Conservation (phyloP, 805 yeast species). For the Yarrowia sp. region DNA sequence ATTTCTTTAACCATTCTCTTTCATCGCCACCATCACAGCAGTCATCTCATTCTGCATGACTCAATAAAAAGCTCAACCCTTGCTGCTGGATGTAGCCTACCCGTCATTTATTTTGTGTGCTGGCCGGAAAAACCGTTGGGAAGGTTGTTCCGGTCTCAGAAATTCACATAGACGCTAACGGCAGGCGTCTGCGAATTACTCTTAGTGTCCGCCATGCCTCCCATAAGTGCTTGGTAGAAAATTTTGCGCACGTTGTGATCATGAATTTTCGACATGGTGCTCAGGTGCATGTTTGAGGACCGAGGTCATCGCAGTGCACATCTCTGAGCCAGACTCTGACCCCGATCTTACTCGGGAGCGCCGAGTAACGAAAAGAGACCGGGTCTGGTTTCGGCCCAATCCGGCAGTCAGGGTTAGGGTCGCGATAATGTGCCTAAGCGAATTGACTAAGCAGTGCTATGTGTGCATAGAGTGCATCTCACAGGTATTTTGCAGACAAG, state of each 20-base stretch:
- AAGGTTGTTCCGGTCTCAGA: constrained; percentile 38
- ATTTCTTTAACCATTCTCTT: not conserved
- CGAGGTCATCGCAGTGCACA: constrained; percentile 12
- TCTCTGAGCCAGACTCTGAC: constrained; percentile 10
- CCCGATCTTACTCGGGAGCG: not conserved
- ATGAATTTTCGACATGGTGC: too few species aligned
- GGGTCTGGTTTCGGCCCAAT: constrained; percentile 1
- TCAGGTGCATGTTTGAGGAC: not conserved
- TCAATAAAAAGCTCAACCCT: constrained; percentile 28
- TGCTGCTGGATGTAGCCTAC: constrained; percentile 14
- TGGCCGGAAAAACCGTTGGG: constrained; percentile 27
- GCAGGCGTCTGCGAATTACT: constrained; percentile 29
- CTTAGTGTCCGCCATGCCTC: constrained; percentile 1
- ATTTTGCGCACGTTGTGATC: not conserved
- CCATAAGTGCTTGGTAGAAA: constrained; percentile 2
- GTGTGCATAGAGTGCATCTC: not conserved
- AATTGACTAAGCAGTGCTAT: constrained; percentile 3
- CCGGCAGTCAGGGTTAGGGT: not conserved
- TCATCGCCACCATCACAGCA: not conserved
- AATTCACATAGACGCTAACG: constrained; percentile 24
- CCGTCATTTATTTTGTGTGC: not conserved
- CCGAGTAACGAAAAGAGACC: constrained; percentile 26
- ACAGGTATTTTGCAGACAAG: too few species aligned
- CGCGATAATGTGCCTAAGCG: constrained; percentile 22
- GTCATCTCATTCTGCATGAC: constrained; percentile 12